phyloP scores from a whole-genome alignment of 306 rosid species.

The Rosa chinensis region DNA sequence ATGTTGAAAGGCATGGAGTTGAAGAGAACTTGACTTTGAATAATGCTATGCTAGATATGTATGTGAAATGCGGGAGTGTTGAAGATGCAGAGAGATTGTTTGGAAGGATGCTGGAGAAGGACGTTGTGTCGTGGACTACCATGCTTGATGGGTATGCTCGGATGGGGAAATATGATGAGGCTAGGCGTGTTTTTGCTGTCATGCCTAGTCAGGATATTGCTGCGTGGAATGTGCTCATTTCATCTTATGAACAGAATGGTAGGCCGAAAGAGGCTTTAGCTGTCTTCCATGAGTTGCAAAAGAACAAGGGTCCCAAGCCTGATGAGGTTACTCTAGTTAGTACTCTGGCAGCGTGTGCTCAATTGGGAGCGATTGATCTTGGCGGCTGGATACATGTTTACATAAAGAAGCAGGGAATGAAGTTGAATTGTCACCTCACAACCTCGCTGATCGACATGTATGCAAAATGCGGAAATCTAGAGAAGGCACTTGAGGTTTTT shows the following conservation, averaged over 20 bases:
- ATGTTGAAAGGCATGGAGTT: conserved; percentile 41
- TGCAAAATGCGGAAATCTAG: conserved; percentile 61
- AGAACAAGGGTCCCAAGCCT: conserved; percentile 42
- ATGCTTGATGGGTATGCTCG: conserved; percentile 66
- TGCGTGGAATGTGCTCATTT: conserved; percentile 63
- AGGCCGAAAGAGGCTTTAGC: conserved; percentile 65
- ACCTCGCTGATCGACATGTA: conserved; percentile 69
- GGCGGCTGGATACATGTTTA: conserved; percentile 59
- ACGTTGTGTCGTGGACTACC: conserved; percentile 67
- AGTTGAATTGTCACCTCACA: conserved; percentile 46
- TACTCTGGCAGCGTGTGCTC: conserved; percentile 60
- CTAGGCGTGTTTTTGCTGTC: conserved; percentile 37
- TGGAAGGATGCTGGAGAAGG: conserved; percentile 58
- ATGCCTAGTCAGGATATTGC: conserved; percentile 56
- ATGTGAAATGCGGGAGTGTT: conserved; percentile 52
- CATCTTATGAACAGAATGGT: conserved; percentile 58
- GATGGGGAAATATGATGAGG: conserved; percentile 45
- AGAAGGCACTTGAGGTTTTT: conserved; percentile 57
- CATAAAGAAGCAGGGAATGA: conserved; percentile 46
- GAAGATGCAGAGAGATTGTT: conserved; percentile 50
- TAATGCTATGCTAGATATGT: conserved; percentile 71
- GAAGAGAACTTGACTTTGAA: conserved; percentile 47
- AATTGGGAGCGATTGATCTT: conserved; percentile 62
- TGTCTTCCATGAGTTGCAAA: conserved; percentile 52
- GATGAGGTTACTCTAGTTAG: conserved; percentile 59